Evolutionary conservation across 2,329 filamentous ascomycete genomes (phyloP).

Genomic region (Diaporthe capsici): DNA sequence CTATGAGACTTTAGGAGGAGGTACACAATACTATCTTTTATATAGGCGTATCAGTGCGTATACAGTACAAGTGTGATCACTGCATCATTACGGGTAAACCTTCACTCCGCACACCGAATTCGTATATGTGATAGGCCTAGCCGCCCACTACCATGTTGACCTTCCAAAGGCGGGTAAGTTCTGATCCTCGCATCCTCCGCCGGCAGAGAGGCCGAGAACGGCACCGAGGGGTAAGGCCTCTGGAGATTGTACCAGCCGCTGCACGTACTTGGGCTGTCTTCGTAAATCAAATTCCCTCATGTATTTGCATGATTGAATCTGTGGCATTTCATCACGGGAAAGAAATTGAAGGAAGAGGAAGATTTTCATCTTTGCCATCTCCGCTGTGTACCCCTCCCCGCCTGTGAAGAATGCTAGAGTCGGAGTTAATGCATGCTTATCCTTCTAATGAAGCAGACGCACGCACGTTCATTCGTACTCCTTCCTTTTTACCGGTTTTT

Average conservation of each 20-base stretch:
- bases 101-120: conserved; percentile 11
- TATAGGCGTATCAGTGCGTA: background rate
- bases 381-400: background rate
- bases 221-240: background rate
- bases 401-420: too few relatives aligned
- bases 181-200: background rate
- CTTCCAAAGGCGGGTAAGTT: conserved; percentile 21
- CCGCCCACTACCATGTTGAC: background rate
- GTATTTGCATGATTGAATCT: too few relatives aligned
- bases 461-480: background rate
- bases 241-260: background rate
- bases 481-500: background rate
- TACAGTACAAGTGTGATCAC: background rate
- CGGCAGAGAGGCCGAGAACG: conserved; percentile 13
- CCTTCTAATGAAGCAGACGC: background rate
- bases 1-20: background rate
- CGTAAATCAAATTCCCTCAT: background rate
- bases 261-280: background rate
- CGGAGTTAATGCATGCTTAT: too few relatives aligned
- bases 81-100: conserved; percentile 17
- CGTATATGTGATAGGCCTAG: background rate
- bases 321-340: background rate
- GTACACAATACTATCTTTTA: background rate
- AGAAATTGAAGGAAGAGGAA: background rate
- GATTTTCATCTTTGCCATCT: background rate